Evolutionary conservation across 768 basidiomycete species (phyloP).

Genomic region (Pulveroboletus sp.): DNA sequence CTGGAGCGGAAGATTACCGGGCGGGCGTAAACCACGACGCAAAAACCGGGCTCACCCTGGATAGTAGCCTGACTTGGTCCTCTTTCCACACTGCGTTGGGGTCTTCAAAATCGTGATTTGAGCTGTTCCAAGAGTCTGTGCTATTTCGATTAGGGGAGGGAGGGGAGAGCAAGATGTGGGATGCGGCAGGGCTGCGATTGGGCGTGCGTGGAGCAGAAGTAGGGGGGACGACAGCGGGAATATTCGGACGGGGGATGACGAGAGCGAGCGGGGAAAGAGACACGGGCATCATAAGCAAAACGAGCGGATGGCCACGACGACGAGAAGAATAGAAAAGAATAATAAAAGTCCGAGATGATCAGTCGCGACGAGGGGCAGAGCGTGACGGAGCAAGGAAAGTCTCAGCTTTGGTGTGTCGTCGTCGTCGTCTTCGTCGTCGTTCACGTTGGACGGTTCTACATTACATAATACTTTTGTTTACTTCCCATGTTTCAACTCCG

Average conservation of each 20-base stretch:
- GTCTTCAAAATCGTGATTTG: conserved; percentile 60
- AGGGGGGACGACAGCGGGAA: conserved; percentile 23
- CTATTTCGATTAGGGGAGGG: conserved; percentile 51
- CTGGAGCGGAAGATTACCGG: conserved; percentile 26
- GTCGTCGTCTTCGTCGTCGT: conserved; percentile 21
- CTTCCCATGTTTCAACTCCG: conserved; percentile 18
- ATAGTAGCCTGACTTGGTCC: conserved; percentile 64
- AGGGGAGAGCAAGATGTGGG: conserved; percentile 47
- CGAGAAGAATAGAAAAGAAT: conserved; percentile 5
- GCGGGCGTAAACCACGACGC: background rate
- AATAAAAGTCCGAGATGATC: conserved; percentile 17
- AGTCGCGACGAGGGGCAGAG: background rate
- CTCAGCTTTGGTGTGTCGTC: conserved; percentile 14
- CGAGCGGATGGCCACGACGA: conserved; percentile 48
- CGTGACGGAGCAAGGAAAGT: conserved; percentile 15
- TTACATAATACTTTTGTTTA: conserved; percentile 23
- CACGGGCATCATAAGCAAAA: conserved; percentile 35
- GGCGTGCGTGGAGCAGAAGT: conserved; percentile 56
- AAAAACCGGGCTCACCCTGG: conserved; percentile 45
- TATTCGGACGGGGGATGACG: conserved; percentile 55
- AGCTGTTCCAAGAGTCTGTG: conserved; percentile 83
- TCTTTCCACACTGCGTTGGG: conserved; percentile 68
- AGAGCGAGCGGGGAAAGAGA: conserved; percentile 54
- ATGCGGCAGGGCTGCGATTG: conserved; percentile 47
- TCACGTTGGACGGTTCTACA: conserved; percentile 8